Evolutionary conservation across 2,329 filamentous ascomycete genomes (phyloP).

Genomic region (Aspergillus hortae): DNA sequence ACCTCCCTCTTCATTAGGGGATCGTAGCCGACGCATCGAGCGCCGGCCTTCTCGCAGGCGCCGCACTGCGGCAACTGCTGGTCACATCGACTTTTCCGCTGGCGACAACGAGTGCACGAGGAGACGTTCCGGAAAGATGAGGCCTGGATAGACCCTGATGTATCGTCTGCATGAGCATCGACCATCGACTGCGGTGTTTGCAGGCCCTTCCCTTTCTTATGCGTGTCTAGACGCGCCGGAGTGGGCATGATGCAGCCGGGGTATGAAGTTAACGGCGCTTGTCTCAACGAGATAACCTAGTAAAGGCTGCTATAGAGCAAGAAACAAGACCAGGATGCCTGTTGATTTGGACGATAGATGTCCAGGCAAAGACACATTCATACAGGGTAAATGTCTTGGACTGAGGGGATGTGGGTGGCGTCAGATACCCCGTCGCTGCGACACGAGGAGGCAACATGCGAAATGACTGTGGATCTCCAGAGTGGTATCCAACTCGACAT

Average conservation of each 20-base stretch:
- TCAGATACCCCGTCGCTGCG: not conserved
- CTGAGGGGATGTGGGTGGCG: not conserved
- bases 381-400: not conserved
- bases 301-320: not conserved
- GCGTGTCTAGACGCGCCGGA: not conserved
- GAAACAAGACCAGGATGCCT: too few relatives aligned
- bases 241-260: not conserved
- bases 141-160: not conserved
- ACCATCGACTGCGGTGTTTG: not conserved
- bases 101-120: slow-evolving; percentile 77
- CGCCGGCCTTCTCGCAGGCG: slow-evolving; percentile 78
- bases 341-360: too few relatives aligned
- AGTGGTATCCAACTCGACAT: not conserved
- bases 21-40: slow-evolving; percentile 82
- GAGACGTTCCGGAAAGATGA: slow-evolving; percentile 68
- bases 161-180: not conserved
- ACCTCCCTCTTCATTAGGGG: slow-evolving; percentile 90
- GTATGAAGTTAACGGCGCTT: too few relatives aligned
- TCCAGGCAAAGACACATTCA: too few relatives aligned
- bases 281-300: not conserved
- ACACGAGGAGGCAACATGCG: not conserved
- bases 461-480: not conserved
- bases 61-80: slow-evolving; percentile 78
- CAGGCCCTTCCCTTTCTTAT: not conserved
- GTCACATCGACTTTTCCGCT: slow-evolving; percentile 84